Conservation (phyloP, 2,329 filamentous ascomycete genomes). For the Nothophaeocryptopus gaeumannii region DNA sequence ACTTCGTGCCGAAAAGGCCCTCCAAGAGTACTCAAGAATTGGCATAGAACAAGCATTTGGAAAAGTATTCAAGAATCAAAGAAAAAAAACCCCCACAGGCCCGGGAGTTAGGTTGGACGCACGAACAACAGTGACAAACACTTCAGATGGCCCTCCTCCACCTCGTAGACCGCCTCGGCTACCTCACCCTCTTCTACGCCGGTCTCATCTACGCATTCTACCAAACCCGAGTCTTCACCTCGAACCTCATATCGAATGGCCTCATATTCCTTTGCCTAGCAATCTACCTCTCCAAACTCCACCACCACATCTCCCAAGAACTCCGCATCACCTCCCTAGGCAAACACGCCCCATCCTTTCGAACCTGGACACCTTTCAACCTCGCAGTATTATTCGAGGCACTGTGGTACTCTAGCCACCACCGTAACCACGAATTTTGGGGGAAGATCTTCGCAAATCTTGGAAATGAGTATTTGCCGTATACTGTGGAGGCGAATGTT, state of each 20-base stretch:
- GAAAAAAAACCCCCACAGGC: too few species aligned
- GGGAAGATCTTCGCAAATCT: slow-evolving; percentile 47
- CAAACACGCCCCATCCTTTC: slow-evolving; percentile 42
- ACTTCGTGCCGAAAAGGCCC: too few species aligned
- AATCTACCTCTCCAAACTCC: slow-evolving; percentile 19
- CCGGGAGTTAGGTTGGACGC: too few species aligned
- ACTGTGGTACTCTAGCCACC: slow-evolving; percentile 45
- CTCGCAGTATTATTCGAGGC: slow-evolving; percentile 62
- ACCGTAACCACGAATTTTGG: slow-evolving; percentile 65
- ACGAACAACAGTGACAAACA: too few species aligned
- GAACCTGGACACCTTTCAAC: slow-evolving; percentile 47
- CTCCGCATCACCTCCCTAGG: slow-evolving; percentile 43
- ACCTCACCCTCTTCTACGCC: slow-evolving; percentile 15
- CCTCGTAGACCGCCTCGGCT: slow-evolving; percentile 13
- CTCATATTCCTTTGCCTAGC: slow-evolving; percentile 7
- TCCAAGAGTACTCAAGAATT: too few species aligned
- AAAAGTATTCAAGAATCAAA: too few species aligned
- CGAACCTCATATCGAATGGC: slow-evolving; percentile 7
- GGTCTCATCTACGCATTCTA: slow-evolving; percentile 10
- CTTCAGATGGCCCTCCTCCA: slow-evolving; percentile 7
- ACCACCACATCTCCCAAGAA: slow-evolving; percentile 31
- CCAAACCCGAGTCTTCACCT: background rate
- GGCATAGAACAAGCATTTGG: too few species aligned
- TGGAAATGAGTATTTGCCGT: slow-evolving; percentile 40
- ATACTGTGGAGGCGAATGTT: slow-evolving; percentile 60